These are phyloP conservation scores for Diplodia sapinea DNA, from an alignment of 2,329 filamentous ascomycete genomes.

Conservation along the genomic window DNA sequence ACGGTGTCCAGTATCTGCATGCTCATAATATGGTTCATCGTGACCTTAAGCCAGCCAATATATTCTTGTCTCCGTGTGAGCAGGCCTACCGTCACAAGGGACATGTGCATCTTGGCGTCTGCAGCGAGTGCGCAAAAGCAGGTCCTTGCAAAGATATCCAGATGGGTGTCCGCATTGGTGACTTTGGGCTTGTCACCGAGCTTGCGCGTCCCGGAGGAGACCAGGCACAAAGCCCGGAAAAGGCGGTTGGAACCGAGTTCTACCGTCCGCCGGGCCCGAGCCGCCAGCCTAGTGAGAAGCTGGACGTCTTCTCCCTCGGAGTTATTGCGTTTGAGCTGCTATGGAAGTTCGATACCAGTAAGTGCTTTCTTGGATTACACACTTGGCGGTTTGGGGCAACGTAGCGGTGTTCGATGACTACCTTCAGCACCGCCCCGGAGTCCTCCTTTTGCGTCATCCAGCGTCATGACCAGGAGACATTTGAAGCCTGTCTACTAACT, in stretches of 20 bases:
- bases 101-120: constrained; percentile 55
- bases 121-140: constrained; percentile 52
- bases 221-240: constrained; percentile 39
- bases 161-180: constrained; percentile 67
- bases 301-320: constrained; percentile 67
- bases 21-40: constrained; percentile 66
- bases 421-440: background rate
- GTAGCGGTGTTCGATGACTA: background rate
- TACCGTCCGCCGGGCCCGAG: constrained; percentile 59
- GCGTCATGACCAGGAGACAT: background rate
- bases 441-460: background rate
- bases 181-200: constrained; percentile 69
- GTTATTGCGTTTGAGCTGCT: constrained; percentile 68
- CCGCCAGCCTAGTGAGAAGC: constrained; percentile 53
- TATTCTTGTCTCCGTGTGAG: constrained; percentile 63
- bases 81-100: constrained; percentile 48
- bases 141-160: constrained; percentile 39
- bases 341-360: constrained; percentile 55
- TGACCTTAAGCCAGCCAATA: constrained; percentile 71
- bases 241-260: constrained; percentile 65
- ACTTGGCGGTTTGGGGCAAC: background rate
- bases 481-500: constrained; percentile 30
- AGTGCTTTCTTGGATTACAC: background rate
- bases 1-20: constrained; percentile 70
- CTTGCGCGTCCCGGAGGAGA: constrained; percentile 49